Evolutionary conservation across 176 grass and related monocot genomes (phyloP).

Genomic region (Tillandsia leiboldiana): DNA sequence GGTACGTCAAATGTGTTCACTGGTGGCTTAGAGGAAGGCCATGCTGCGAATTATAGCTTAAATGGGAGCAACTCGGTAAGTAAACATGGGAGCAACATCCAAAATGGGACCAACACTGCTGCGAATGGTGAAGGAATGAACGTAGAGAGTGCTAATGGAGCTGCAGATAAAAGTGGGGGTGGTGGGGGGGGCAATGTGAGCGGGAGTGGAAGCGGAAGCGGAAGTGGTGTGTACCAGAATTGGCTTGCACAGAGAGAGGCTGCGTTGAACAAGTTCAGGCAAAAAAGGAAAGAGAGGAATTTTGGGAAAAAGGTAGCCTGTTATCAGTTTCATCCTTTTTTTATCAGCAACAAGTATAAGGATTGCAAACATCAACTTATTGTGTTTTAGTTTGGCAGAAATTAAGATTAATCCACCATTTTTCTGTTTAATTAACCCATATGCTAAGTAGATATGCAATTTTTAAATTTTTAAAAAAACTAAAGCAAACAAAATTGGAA

Average conservation of each 20-base stretch:
- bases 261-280: conserved; percentile 75
- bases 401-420: too few species aligned
- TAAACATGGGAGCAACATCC: conserved; percentile 56
- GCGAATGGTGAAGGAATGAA: conserved; percentile 56
- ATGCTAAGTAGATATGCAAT: too few species aligned
- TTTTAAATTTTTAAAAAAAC: too few species aligned
- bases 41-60: conserved; percentile 59
- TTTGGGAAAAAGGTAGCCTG: conserved; percentile 82
- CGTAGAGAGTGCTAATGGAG: conserved; percentile 34
- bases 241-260: conserved; percentile 43
- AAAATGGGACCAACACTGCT: conserved; percentile 39
- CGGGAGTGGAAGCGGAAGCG: conserved; percentile 42
- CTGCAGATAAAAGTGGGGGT: conserved; percentile 29
- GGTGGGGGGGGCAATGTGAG: conserved; percentile 18
- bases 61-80: conserved; percentile 65
- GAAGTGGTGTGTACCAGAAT: conserved; percentile 40
- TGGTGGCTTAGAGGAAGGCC: conserved; percentile 49
- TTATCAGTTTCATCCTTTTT: neutral
- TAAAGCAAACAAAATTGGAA: too few species aligned
- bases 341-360: neutral
- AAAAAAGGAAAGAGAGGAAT: conserved; percentile 96
- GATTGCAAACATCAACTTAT: too few species aligned
- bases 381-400: too few species aligned
- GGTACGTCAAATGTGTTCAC: conserved; percentile 40
- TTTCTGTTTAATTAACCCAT: too few species aligned